These are phyloP conservation scores for Aspergillus versicolor DNA, from an alignment of 2,329 filamentous ascomycete species.

Conservation along the genomic window DNA sequence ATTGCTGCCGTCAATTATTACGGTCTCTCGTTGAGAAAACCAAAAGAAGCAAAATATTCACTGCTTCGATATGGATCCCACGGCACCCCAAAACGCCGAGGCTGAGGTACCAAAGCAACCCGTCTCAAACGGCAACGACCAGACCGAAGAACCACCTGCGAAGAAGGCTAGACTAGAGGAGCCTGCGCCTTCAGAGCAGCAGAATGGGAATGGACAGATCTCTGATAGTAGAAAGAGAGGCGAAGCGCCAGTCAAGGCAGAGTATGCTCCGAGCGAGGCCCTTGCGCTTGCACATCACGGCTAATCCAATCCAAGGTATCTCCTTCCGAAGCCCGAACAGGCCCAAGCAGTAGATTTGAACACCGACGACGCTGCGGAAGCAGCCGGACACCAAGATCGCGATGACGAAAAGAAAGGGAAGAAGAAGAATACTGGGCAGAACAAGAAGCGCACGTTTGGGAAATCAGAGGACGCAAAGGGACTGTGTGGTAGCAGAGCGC, in stretches of 20 bases:
- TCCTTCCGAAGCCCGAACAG: constrained; percentile 25
- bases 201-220: constrained; percentile 20
- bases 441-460: constrained; percentile 79
- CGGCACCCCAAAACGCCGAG: constrained; percentile 13
- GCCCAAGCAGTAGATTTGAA: constrained; percentile 30
- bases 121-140: constrained; percentile 26
- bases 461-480: constrained; percentile 73
- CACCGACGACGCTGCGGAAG: constrained; percentile 61
- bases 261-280: constrained; percentile 49
- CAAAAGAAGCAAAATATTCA: neutral
- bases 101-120: constrained; percentile 22
- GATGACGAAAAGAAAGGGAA: constrained; percentile 36
- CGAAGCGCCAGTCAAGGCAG: constrained; percentile 69
- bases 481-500: constrained; percentile 73
- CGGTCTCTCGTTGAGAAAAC: neutral
- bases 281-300: neutral
- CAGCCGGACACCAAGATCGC: constrained; percentile 48
- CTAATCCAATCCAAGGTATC: constrained; percentile 28
- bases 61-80: neutral
- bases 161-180: constrained; percentile 61
- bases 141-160: constrained; percentile 46
- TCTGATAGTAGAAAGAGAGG: constrained; percentile 48
- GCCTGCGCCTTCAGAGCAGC: constrained; percentile 21
- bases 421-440: constrained; percentile 70
- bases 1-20: neutral